Base-by-base conservation (phyloP, 1,139 yeast genomes). In the Scheffersomyces lignicola region DNA sequence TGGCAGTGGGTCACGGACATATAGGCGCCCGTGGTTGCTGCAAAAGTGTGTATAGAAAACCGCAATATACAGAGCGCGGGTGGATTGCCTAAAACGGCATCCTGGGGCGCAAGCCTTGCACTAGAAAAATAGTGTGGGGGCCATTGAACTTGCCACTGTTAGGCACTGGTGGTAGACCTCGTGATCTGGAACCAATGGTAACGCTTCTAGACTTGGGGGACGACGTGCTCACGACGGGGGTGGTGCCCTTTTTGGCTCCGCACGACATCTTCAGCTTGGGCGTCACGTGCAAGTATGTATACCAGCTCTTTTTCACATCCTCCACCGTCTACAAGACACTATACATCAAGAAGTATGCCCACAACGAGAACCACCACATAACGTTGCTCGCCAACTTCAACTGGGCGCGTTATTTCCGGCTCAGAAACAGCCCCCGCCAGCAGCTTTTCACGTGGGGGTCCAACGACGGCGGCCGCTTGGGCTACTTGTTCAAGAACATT, bases 1-100 rank as follows among this genome's bases (percentile, higher is more conserved):
- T 88, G 96, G 95, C 88, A 87, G 52, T 89, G 96, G 96, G 70
- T 82, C 20, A 78, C 85, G 10, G 74, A 67, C 27, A 14, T 26
- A 39, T 63, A 16, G 56, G 34, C 7, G 18, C n/a, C n/a, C n/a
- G n/a, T n/a, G n/a, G n/a, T n/a, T n/a, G n/a, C n/a, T n/a, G n/a
- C n/a, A n/a, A n/a, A n/a, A n/a, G n/a, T n/a, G n/a, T n/a, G n/a
- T n/a, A n/a, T n/a, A n/a, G n/a, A n/a, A n/a, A n/a, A n/a, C n/a
- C n/a, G n/a, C n/a, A n/a, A n/a, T n/a, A n/a, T n/a, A n/a, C n/a
- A n/a, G n/a, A n/a, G n/a, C n/a, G n/a, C n/a, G n/a, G n/a, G n/a
- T n/a, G n/a, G n/a, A n/a, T n/a, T n/a, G n/a, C n/a, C n/a, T n/a
- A n/a, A n/a, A n/a, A n/a, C n/a, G n/a, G n/a, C n/a, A n/a, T n/a